Evolutionary conservation across 257 asterid genomes (phyloP), one percentile per base, ranked within the genome.

Genomic region (Solanum microdontum): DNA sequence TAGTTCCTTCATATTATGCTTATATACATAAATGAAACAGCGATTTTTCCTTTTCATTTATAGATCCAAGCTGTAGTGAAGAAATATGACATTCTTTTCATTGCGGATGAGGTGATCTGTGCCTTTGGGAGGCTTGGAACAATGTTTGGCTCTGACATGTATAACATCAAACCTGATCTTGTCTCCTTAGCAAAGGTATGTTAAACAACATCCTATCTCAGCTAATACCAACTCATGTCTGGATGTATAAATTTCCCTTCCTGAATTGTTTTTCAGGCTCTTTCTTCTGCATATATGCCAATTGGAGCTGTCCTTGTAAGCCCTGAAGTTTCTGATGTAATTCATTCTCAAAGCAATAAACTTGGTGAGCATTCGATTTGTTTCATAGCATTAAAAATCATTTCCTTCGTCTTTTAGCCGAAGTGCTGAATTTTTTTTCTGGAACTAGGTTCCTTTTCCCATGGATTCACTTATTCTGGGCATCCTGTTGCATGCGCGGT

Each of bases 401-500:
- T 36, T 79, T 24, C 23, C 62, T 33, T 85, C 9, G 23, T 69
- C 58, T 28, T 24, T 36, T 19, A 28, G 43, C 28, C 0, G 11
- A 82, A 48, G 11, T 7, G 3, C 85, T 82, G 85, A 39, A 1
- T 11, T 9, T 17, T 39, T 55, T 34, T 36, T 39, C 34, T 83
- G 13, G 74, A 89, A 64, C 58, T 70, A 97, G 99, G 99, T 77
- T 43, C 92, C 64, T 95, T 97, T 90, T 93, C 98, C 43, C 99
- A 97, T 88, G 99, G 99, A 90, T 97, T 97, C 91, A 97, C 99
- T 21, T 95, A 94, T 87, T 95, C 99, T 37, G 99, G 99, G 58
- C 99, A 97, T 88, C 99, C 99, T 12, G 99, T 97, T 69, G 11
- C 99, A 7, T 97, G 99, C 86, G 98, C 99, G 55, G 99, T 97